Percentiles rank a stretch among this genome's conserved stretches.
Evolutionary conservation across 2,329 filamentous ascomycete species (phyloP).

Genomic region (Myrmaecium sp.): DNA sequence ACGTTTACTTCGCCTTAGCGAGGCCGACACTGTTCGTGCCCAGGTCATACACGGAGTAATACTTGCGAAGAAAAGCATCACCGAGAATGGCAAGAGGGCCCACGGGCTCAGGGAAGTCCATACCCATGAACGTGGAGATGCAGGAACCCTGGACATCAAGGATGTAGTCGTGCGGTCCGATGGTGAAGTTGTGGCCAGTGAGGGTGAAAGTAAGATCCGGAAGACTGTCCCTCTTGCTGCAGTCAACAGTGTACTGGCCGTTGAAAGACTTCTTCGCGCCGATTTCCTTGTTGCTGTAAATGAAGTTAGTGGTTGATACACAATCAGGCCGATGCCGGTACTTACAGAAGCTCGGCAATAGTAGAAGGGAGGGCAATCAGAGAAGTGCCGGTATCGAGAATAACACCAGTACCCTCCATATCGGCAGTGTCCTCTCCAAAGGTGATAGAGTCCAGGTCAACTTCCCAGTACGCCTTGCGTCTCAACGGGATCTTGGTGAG

Average conservation of each 20-base stretch:
- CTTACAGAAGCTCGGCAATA: slow-evolving; percentile 74
- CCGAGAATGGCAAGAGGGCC: slow-evolving; percentile 91
- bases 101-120: slow-evolving; percentile 66
- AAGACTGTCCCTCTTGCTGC: slow-evolving; percentile 62
- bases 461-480: slow-evolving; percentile 99
- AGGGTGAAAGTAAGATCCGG: slow-evolving; percentile 88
- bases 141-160: slow-evolving; percentile 89
- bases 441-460: slow-evolving; percentile 81
- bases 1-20: slow-evolving; percentile 56
- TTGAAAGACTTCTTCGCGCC: slow-evolving; percentile 96
- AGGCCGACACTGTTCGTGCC: slow-evolving; percentile 79
- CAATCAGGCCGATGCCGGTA: slow-evolving; percentile 5
- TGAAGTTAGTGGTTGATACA: slow-evolving; percentile 7
- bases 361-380: slow-evolving; percentile 86
- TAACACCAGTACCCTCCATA: slow-evolving; percentile 86
- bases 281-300: slow-evolving; percentile 66
- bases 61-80: slow-evolving; percentile 64
- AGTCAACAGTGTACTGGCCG: slow-evolving; percentile 92
- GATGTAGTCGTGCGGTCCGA: slow-evolving; percentile 80
- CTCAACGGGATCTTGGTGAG: slow-evolving; percentile 86
- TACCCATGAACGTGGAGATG: slow-evolving; percentile 94
- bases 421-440: slow-evolving; percentile 76
- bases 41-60: slow-evolving; percentile 94
- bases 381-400: slow-evolving; percentile 95
- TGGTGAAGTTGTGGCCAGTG: slow-evolving; percentile 82